Evolutionary conservation across 257 asterid genomes (phyloP).

Genomic region (Plantago ovata): DNA sequence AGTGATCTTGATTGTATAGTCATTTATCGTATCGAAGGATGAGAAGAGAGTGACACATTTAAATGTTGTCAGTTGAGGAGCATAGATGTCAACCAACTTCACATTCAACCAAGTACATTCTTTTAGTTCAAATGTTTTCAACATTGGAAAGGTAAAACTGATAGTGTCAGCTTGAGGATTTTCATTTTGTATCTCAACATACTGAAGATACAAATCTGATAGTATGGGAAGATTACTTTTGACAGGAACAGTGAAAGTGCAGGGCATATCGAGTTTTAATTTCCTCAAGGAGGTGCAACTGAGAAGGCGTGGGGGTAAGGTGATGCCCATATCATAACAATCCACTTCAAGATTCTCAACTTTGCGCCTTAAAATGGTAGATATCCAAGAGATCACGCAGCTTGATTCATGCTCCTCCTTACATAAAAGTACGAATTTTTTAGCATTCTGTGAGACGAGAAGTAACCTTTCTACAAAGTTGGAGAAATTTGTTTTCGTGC

Average conservation of each 20-base stretch:
- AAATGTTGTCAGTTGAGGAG: conserved; percentile 1
- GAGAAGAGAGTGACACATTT: neutral
- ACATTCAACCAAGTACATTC: conserved; percentile 5
- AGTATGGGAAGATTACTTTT: neutral
- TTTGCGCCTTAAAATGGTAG: neutral
- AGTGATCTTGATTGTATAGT: neutral
- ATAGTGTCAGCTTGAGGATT: neutral
- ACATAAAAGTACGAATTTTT: neutral
- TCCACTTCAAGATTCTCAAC: neutral
- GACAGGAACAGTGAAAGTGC: conserved; percentile 4
- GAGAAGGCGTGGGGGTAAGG: conserved; percentile 1
- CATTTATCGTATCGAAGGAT: neutral
- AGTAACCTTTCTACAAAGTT: neutral
- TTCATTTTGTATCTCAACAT: neutral
- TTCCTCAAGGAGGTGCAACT: neutral
- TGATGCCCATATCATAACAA: neutral
- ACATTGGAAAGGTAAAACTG: neutral
- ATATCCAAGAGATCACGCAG: neutral
- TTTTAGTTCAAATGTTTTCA: neutral
- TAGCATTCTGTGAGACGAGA: neutral
- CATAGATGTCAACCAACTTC: neutral
- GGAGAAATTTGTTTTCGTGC: too few species aligned
- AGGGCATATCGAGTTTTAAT: neutral
- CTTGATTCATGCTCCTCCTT: neutral
- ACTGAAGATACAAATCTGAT: neutral